phyloP scores from a whole-genome alignment of 2,329 filamentous ascomycete species.

The Aspergillus vadensis region DNA sequence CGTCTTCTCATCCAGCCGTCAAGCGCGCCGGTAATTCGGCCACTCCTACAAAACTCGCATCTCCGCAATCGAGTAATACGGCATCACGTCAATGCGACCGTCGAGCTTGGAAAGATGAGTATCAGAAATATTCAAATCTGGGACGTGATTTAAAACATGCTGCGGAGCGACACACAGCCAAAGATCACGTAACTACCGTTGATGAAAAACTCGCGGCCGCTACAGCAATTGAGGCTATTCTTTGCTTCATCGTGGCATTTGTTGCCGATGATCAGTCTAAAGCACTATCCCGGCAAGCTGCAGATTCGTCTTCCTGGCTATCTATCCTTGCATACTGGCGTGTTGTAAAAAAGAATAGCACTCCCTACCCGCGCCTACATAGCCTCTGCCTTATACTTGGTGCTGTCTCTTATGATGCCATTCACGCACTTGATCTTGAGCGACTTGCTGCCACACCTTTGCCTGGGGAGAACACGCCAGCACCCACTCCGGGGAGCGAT shows the following conservation, averaged over 20 bases:
- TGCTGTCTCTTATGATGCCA: conserved; percentile 49
- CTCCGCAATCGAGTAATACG: conserved; percentile 29
- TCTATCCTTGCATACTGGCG: conserved; percentile 52
- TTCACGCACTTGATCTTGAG: conserved; percentile 49
- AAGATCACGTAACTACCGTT: conserved; percentile 29
- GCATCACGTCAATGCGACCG: conserved; percentile 37
- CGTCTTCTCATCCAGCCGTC: conserved; percentile 35
- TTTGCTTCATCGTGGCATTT: conserved; percentile 53
- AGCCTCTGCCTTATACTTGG: conserved; percentile 50
- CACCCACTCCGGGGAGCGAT: conserved; percentile 49
- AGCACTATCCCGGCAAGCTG: conserved; percentile 38
- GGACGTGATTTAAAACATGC: conserved; percentile 51
- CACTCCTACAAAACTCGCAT: conserved; percentile 30
- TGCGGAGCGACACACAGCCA: conserved; percentile 39
- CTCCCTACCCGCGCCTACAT: conserved; percentile 43
- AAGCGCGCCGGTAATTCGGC: conserved; percentile 33
- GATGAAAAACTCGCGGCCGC: conserved; percentile 43
- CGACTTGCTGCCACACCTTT: conserved; percentile 45
- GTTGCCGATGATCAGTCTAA: conserved; percentile 46
- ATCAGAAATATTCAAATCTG: conserved; percentile 44
- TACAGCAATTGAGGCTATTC: conserved; percentile 47
- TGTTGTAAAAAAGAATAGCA: conserved; percentile 44
- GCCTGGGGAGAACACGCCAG: conserved; percentile 41
- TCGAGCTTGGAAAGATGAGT: conserved; percentile 47
- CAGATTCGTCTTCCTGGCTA: conserved; percentile 48